Percentiles rank a stretch among this genome's conserved stretches.
Conservation (phyloP, 192 early-diverging fungal species). For the Podila minutissima region DNA sequence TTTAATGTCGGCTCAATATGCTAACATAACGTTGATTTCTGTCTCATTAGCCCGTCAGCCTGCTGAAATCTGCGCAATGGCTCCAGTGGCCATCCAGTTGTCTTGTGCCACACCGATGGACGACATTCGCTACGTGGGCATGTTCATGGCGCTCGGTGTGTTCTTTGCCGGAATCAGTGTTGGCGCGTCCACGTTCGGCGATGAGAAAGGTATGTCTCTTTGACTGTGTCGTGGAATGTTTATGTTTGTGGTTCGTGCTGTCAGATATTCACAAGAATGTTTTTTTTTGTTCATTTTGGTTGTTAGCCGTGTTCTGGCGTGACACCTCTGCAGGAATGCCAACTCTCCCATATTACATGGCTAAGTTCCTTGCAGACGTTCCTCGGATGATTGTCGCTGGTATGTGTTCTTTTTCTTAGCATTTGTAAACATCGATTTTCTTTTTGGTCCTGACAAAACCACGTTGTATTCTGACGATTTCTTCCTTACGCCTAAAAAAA, state of each 20-base stretch:
- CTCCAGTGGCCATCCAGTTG: constrained; percentile 44
- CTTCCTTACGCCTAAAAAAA: not conserved
- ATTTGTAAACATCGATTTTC: not conserved
- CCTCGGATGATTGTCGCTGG: constrained; percentile 65
- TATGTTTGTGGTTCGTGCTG: not conserved
- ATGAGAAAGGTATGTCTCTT: constrained; percentile 52
- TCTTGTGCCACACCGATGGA: constrained; percentile 30
- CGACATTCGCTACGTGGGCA: constrained; percentile 51
- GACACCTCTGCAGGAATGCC: constrained; percentile 67
- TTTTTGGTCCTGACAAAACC: too few species aligned
- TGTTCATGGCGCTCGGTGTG: constrained; percentile 65
- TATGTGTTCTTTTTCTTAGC: not conserved
- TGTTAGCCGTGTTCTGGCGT: constrained; percentile 68
- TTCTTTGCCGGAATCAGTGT: constrained; percentile 67
- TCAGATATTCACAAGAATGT: not conserved
- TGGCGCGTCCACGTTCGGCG: constrained; percentile 67
- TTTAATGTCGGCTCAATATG: not conserved
- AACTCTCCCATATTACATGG: constrained; percentile 67
- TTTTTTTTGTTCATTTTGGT: not conserved
- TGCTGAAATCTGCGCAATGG: constrained; percentile 53
- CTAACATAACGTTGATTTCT: constrained; percentile 35
- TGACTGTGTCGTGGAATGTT: not conserved
- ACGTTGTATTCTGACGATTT: not conserved
- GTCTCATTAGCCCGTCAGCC: constrained; percentile 23
- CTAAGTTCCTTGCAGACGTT: constrained; percentile 66